phyloP scores from a whole-genome alignment of 1,284 basidiomycete genomes.

The Apiotrichum veenhuisii region DNA sequence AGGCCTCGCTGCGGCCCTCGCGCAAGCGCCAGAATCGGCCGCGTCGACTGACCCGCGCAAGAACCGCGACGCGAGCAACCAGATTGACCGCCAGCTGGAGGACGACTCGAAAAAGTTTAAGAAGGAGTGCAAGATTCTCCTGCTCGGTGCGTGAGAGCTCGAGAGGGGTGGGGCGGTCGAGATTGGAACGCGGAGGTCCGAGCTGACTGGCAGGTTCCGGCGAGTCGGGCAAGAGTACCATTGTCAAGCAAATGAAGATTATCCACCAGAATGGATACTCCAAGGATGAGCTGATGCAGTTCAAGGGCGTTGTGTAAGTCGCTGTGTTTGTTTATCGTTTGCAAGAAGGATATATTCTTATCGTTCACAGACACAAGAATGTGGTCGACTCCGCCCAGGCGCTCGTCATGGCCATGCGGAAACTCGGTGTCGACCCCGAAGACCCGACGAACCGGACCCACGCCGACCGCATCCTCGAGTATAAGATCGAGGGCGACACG shows the following conservation, averaged over 20 bases:
- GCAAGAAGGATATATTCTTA: no score
- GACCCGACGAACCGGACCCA: slow-evolving; percentile 69
- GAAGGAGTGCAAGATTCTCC: slow-evolving; percentile 89
- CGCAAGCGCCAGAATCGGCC: slow-evolving; percentile 21
- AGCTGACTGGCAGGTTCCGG: slow-evolving; percentile 58
- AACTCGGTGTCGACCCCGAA: slow-evolving; percentile 78
- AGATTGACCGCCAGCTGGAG: slow-evolving; percentile 56
- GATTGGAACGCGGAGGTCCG: no score
- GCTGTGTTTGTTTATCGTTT: no score
- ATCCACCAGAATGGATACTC: slow-evolving; percentile 94
- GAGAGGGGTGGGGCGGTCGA: no score
- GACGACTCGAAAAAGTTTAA: slow-evolving; percentile 62
- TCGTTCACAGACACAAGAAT: slow-evolving; percentile 52
- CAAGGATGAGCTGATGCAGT: slow-evolving; percentile 71
- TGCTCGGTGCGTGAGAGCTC: slow-evolving; percentile 75
- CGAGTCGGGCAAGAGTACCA: slow-evolving; percentile 90
- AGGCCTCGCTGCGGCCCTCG: slow-evolving; percentile 37
- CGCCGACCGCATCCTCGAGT: slow-evolving; percentile 54
- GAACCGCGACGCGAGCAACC: slow-evolving; percentile 61
- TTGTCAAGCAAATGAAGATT: slow-evolving; percentile 99
- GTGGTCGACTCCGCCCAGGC: slow-evolving; percentile 86
- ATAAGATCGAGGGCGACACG: slow-evolving; percentile 51
- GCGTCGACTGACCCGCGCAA: slow-evolving; percentile 23
- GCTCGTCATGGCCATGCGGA: slow-evolving; percentile 82
- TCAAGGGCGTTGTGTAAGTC: slow-evolving; percentile 65